Conservation (phyloP, 2,329 filamentous ascomycete species). For the Colletotrichum neosansevieriae region DNA sequence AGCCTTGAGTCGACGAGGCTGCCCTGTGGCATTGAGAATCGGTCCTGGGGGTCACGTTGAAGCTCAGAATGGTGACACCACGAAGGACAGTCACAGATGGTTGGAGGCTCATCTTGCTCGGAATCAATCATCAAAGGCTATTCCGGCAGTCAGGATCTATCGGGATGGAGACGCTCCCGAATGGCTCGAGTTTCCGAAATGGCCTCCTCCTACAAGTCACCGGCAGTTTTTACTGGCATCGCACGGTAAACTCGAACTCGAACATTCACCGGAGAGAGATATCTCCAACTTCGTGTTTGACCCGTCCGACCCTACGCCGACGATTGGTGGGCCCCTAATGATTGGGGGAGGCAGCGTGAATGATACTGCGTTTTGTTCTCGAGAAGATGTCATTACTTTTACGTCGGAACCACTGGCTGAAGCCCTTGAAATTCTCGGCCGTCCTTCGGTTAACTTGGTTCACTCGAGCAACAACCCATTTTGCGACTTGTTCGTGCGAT, state of each 20-base stretch:
- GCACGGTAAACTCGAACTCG: neutral
- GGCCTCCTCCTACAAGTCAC: constrained; percentile 34
- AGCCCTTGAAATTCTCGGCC: constrained; percentile 42
- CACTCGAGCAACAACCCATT: constrained; percentile 45
- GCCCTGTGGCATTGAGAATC: constrained; percentile 39
- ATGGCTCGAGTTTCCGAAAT: constrained; percentile 37
- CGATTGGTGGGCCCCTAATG: constrained; percentile 40
- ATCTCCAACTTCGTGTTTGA: constrained; percentile 43
- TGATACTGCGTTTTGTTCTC: constrained; percentile 39
- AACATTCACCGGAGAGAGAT: neutral
- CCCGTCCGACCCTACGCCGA: constrained; percentile 44
- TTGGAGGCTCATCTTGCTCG: constrained; percentile 25
- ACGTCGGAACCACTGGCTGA: constrained; percentile 41
- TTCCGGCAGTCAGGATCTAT: constrained; percentile 31
- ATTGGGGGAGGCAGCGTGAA: constrained; percentile 38
- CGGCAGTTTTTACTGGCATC: constrained; percentile 26
- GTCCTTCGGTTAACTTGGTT: constrained; percentile 40
- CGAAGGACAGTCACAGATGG: constrained; percentile 30
- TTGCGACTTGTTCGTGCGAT: constrained; percentile 44
- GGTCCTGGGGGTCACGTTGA: constrained; percentile 41
- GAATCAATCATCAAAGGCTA: neutral
- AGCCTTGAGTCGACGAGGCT: constrained; percentile 29
- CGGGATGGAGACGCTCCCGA: constrained; percentile 37
- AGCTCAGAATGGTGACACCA: constrained; percentile 6
- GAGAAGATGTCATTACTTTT: constrained; percentile 44